phyloP scores from a whole-genome alignment of 2,329 filamentous ascomycete species.

The Simplicillium sp. region DNA sequence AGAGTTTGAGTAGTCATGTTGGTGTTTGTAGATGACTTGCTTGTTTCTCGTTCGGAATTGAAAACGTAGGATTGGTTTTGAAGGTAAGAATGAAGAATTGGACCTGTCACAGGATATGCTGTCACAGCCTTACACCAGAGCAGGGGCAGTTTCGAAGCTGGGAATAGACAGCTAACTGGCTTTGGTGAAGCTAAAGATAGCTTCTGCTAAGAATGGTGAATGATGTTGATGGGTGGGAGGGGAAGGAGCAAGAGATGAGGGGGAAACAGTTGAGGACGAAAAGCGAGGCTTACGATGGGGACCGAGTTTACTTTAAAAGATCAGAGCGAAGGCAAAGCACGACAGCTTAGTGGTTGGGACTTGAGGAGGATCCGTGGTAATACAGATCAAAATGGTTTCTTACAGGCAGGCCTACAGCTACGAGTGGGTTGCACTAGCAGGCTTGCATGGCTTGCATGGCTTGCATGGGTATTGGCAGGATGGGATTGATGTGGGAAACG shows the following conservation, averaged over 20 bases:
- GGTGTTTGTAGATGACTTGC: constrained; percentile 7
- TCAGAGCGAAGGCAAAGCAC: too few species aligned
- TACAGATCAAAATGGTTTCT: too few species aligned
- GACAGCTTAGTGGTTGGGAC: too few species aligned
- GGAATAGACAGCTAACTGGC: constrained; percentile 2
- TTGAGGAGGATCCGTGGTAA: too few species aligned
- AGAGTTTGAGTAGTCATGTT: constrained; percentile 61
- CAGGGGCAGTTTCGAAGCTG: constrained; percentile 2
- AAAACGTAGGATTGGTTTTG: neutral
- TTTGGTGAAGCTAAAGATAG: constrained; percentile 5
- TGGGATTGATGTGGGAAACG: too few species aligned
- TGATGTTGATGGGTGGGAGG: neutral
- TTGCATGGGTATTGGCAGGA: too few species aligned
- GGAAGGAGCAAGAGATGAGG: neutral
- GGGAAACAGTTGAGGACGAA: too few species aligned
- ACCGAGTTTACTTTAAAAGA: neutral
- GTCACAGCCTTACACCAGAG: constrained; percentile 2
- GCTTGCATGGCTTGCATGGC: too few species aligned
- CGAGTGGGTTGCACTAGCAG: too few species aligned
- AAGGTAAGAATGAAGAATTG: neutral
- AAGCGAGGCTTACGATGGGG: neutral
- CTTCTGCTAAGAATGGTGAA: constrained; percentile 2
- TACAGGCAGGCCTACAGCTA: too few species aligned
- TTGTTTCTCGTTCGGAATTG: too few species aligned
- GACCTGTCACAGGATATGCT: neutral